Evolutionary conservation across 2,329 filamentous ascomycete species (phyloP).

Genomic region (Coniochaeta sp.): DNA sequence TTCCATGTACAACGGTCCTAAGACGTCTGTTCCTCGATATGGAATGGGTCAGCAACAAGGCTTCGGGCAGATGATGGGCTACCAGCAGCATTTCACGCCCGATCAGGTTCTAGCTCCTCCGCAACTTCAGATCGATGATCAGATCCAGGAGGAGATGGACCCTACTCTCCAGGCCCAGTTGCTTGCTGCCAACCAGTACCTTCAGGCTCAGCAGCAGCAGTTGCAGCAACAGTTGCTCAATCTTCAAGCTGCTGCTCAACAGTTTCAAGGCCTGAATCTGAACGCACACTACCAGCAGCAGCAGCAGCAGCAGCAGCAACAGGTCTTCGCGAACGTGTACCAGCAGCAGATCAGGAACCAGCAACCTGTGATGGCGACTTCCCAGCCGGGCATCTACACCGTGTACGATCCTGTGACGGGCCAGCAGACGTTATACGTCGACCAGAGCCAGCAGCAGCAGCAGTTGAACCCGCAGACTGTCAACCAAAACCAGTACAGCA

Average conservation of each 20-base stretch:
- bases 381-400: constrained; percentile 69
- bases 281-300: constrained; percentile 47
- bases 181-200: constrained; percentile 82
- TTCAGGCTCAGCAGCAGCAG: constrained; percentile 90
- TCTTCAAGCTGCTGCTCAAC: constrained; percentile 75
- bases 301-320: constrained; percentile 41
- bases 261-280: constrained; percentile 71
- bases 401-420: constrained; percentile 83
- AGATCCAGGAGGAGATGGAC: constrained; percentile 70
- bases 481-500: constrained; percentile 28
- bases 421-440: constrained; percentile 74
- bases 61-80: constrained; percentile 14
- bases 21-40: constrained; percentile 49
- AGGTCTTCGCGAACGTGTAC: constrained; percentile 22
- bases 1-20: constrained; percentile 40
- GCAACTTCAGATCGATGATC: constrained; percentile 65
- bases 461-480: constrained; percentile 32
- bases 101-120: constrained; percentile 86
- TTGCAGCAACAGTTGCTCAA: constrained; percentile 87
- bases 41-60: constrained; percentile 20
- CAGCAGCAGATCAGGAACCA: constrained; percentile 54
- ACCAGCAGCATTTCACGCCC: constrained; percentile 57
- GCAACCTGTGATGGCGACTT: constrained; percentile 48
- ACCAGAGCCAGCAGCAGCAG: constrained; percentile 47
- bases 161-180: constrained; percentile 82